Conservation (phyloP, 345 rosid genomes). For the Eucalyptus victrix region DNA sequence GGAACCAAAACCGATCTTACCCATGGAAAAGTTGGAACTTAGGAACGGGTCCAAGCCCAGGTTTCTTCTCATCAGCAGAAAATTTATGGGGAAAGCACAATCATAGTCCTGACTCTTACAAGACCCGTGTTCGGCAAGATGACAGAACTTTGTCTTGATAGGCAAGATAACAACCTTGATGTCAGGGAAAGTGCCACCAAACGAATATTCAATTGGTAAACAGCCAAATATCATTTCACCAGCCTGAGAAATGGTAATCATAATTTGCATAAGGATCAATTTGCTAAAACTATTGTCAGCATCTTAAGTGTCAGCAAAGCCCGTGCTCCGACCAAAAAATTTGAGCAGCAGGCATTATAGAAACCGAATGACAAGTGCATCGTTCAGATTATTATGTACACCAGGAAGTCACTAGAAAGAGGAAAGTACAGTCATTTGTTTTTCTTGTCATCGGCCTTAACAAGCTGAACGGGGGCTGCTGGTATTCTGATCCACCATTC, state of each 20-base stretch:
- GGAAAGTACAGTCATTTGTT: constrained; percentile 22
- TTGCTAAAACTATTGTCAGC: background rate
- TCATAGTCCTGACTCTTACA: too few relatives aligned
- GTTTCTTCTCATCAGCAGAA: too few relatives aligned
- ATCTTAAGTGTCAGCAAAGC: background rate
- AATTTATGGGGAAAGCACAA: too few relatives aligned
- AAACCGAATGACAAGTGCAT: background rate
- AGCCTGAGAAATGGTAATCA: background rate
- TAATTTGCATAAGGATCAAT: background rate
- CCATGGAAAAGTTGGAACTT: too few relatives aligned
- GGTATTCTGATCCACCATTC: constrained; percentile 96
- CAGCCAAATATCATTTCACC: background rate
- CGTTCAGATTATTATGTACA: background rate
- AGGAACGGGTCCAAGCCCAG: too few relatives aligned
- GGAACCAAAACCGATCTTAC: too few relatives aligned
- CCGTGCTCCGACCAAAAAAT: background rate
- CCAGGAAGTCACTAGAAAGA: background rate
- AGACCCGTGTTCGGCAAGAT: too few relatives aligned
- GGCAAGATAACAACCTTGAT: too few relatives aligned
- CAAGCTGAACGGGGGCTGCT: constrained; percentile 73
- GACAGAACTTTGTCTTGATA: too few relatives aligned
- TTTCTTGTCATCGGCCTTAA: constrained; percentile 53
- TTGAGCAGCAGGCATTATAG: background rate
- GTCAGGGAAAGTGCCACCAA: too few relatives aligned
- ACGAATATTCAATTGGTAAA: too few relatives aligned